Percentiles rank a stretch among this genome's conserved stretches.
Conservation (phyloP, 345 rosid genomes). For the Eucalyptus pauciflora region DNA sequence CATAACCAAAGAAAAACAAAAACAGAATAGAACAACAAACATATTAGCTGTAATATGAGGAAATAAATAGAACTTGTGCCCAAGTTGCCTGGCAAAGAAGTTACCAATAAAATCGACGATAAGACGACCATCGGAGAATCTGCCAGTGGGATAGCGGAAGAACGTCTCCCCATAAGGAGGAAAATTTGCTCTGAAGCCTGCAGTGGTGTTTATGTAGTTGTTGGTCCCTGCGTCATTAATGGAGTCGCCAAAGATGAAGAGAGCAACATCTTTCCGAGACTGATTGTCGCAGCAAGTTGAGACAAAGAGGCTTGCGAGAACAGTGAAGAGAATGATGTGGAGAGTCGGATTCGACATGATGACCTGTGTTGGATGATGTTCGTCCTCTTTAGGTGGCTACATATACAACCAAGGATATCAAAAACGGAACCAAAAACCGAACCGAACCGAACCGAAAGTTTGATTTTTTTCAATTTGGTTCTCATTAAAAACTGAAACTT, state of each 20-base stretch:
- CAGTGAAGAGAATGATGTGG: not conserved
- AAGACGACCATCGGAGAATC: slow-evolving; percentile 11
- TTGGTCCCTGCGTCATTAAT: slow-evolving; percentile 18
- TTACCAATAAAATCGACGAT: slow-evolving; percentile 17
- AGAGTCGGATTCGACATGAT: not conserved
- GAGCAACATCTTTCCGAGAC: not conserved
- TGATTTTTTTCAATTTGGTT: too few relatives aligned
- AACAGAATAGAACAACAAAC: not conserved
- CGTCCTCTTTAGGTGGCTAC: not conserved
- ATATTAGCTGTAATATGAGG: not conserved
- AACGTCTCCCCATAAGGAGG: slow-evolving; percentile 17
- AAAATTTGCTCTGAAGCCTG: slow-evolving; percentile 3
- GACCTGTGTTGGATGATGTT: not conserved
- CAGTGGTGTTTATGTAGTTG: slow-evolving; percentile 6
- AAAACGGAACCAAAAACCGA: too few relatives aligned
- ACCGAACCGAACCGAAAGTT: too few relatives aligned
- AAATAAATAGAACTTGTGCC: not conserved
- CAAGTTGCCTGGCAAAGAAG: not conserved
- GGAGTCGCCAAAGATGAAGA: slow-evolving; percentile 31
- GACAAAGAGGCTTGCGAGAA: not conserved
- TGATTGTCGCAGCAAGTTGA: not conserved
- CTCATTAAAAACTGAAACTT: too few relatives aligned
- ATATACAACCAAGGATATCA: too few relatives aligned
- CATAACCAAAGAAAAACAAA: not conserved
- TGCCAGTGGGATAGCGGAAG: slow-evolving; percentile 8